Conservation (phyloP, 305 asterid genomes). For the Petunia hybrid region DNA sequence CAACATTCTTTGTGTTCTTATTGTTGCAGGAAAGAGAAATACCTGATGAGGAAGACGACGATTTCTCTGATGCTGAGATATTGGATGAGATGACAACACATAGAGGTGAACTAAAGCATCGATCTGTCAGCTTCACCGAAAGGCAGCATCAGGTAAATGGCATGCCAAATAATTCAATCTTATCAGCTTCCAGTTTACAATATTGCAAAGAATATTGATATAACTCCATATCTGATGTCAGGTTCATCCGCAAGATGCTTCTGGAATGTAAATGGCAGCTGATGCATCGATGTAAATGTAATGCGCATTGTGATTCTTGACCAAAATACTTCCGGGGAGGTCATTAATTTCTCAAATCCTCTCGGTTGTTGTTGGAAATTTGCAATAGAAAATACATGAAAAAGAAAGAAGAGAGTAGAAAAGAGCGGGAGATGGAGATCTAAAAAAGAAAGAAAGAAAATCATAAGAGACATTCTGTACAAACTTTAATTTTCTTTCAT, state of each 20-base stretch:
- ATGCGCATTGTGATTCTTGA: conserved; percentile 12
- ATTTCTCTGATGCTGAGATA: conserved; percentile 72
- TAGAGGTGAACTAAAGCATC: conserved; percentile 88
- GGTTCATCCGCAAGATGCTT: conserved; percentile 25
- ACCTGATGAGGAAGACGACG: conserved; percentile 45
- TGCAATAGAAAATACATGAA: conserved; percentile 23
- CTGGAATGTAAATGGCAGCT: conserved; percentile 2
- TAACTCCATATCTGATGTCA: neutral
- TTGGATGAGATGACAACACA: conserved; percentile 84
- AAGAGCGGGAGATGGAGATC: conserved; percentile 20
- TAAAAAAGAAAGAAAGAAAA: neutral
- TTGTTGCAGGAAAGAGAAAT: conserved; percentile 59
- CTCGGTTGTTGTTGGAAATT: neutral
- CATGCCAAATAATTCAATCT: neutral
- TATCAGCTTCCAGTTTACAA: conserved; percentile 1
- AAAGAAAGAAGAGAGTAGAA: conserved; percentile 8
- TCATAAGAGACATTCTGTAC: conserved; percentile 4
- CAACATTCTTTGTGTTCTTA: neutral
- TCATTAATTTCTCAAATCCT: conserved; percentile 19
- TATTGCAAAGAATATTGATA: neutral
- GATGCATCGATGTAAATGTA: conserved; percentile 21
- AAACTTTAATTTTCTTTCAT: neutral
- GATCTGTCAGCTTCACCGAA: conserved; percentile 69
- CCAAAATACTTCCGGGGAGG: neutral
- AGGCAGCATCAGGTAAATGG: conserved; percentile 60